These are phyloP conservation scores for Daldinia sp. DNA, from an alignment of 2,329 filamentous ascomycete species.

Conservation along the genomic window DNA sequence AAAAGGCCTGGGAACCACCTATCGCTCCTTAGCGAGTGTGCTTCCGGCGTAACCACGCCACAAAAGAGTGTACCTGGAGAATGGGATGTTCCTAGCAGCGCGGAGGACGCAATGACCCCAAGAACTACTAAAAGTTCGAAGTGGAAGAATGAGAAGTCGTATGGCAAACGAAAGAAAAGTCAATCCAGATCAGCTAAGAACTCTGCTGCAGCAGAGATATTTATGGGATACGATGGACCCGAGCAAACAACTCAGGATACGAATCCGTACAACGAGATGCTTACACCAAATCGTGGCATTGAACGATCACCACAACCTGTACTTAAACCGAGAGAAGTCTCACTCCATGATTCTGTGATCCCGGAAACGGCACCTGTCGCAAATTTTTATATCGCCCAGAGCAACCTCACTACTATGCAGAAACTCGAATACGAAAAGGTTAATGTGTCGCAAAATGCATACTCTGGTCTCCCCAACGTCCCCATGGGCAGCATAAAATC, in stretches of 20 bases:
- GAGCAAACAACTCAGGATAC: conserved; percentile 6
- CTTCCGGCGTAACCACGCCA: conserved; percentile 42
- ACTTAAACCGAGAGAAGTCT: conserved; percentile 34
- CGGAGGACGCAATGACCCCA: conserved; percentile 26
- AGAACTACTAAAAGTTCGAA: conserved; percentile 22
- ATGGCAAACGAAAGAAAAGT: conserved; percentile 34
- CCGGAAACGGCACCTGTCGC: conserved; percentile 20
- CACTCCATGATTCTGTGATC: conserved; percentile 33
- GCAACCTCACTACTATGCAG: conserved; percentile 47
- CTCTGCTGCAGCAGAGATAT: conserved; percentile 23
- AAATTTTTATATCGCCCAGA: conserved; percentile 46
- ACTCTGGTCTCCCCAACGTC: conserved; percentile 31
- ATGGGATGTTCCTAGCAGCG: conserved; percentile 49
- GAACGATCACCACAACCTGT: conserved; percentile 20
- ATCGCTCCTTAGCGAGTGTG: conserved; percentile 35
- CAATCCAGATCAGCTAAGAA: conserved; percentile 16
- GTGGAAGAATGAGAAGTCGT: conserved; percentile 28
- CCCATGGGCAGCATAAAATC: conserved; percentile 43
- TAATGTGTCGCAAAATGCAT: conserved; percentile 34
- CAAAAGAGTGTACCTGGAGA: conserved; percentile 40
- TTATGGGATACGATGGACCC: conserved; percentile 22
- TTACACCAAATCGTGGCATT: not conserved
- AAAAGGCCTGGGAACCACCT: conserved; percentile 29
- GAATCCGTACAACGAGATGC: conserved; percentile 11
- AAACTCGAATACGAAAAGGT: conserved; percentile 46